Base-by-base conservation (phyloP, 495 filamentous ascomycete genomes). In the Podospora sp. region DNA sequence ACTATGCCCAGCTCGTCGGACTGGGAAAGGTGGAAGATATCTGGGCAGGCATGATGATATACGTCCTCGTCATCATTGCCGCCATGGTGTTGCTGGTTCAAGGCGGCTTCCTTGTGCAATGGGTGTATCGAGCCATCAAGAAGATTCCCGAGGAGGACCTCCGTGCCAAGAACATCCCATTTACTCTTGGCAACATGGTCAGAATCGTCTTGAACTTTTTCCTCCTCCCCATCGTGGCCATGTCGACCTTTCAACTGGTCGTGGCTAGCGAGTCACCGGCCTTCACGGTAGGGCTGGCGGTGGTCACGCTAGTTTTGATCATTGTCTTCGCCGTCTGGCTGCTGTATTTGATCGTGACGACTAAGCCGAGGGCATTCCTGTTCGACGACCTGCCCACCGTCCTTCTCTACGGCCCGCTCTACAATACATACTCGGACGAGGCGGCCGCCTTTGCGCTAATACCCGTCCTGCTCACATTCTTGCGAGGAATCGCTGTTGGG, bases 371-470 rank as follows among this genome's bases (percentile, higher is more conserved):
- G 52, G 88, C 92, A 16, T 89, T 90, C 68, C 85, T 99, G 22
- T 99, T 96, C 73, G 95, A 99, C 75, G 92, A 97, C 76, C 85
- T 98, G 56, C 86, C 91, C 9, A 97, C 92, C 0, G 90, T 97
- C 11, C 84, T 99, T 14, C 82, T 92, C 1, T 98, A 97, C 72
- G 95, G 95, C 5, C 92, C 95, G 3, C 83, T 99, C n/a, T 99
- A 98, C 81, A 99, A 99, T 77, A 99, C 96, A 1, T 97, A 94
- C 74, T 93, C 94, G 33, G 94, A 96, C 79, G 90, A 94, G 26
- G 90, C 92, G 1, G 82, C 86, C 18, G 88, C 91, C 7, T 99
- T 95, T 72, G 92, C 94, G 11, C 80, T 96, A 21, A 86, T 97
- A 24, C 93, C 94, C 0, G 87, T 97, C 20, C 81, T 96, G 33